Evolutionary conservation across 2,329 filamentous ascomycete genomes (phyloP), one percentile per base, ranked within the genome.

Genomic region (Colletotrichum acutatum): DNA sequence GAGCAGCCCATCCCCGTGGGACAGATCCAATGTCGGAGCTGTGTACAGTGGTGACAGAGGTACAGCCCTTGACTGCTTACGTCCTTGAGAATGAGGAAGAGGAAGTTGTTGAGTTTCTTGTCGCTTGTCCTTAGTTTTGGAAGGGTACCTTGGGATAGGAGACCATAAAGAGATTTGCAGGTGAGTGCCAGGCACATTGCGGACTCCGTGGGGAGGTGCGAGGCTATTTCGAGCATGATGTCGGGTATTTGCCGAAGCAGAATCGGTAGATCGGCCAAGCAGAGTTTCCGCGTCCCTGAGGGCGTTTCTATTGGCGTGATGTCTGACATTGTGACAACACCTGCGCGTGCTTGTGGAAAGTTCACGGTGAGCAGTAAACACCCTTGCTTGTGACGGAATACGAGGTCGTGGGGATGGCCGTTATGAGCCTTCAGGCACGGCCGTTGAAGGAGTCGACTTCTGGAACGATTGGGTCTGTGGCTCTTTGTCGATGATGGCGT

Each of bases 141-240:
- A 6, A 57, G 32, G 1, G 66, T 28, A 46, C 46, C 28, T 16
- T 14, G 49, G 14, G 65, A 73, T n/a, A 73, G 71, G 4, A 73
- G 60, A 30, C 54, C 32, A 28, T 73, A 56, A 28, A 73, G 71
- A 12, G 60, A 22, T 19, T 61, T 73, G 60, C 71, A 73, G 3
- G 71, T 61, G 54, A 73, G 60, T 0, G 71, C 66, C 11, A 73
- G 66, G 28, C 71, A 42, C 26, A 73, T 62, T 8, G 46, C 71
- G 52, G 71, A 70, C 42, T 65, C 66, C 30, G 32, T 49, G 19
- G 71, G 71, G 28, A 73, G 71, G n/a, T 73, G 71, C 5, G 66
- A 70, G 11, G 66, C 32, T 19, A 73, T 71, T 37, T 73, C 71
- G 28, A 73, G 7, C 4, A 73, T 53, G 49, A 73, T 16, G 30